Evolutionary conservation across 805 yeast genomes (phyloP).

Genomic region (Pichia insulana): DNA sequence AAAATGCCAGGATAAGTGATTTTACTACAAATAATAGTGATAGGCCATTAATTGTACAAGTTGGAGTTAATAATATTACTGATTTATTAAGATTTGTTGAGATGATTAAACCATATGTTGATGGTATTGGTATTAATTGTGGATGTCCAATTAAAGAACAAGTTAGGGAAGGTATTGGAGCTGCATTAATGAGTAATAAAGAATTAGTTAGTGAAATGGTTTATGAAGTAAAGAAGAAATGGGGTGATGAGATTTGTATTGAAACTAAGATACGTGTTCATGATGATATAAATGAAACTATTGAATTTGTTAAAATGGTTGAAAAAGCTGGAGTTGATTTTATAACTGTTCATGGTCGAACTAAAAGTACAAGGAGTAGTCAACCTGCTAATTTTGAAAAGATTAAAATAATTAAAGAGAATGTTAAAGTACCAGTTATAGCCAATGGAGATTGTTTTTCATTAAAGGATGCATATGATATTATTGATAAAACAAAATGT

Average conservation of each 20-base stretch:
- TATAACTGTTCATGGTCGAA: conserved; percentile 90
- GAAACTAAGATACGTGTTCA: conserved; percentile 93
- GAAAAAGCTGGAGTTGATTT: conserved; percentile 88
- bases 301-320: conserved; percentile 59
- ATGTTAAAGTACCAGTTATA: conserved; percentile 70
- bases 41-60: conserved; percentile 73
- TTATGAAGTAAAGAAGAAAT: conserved; percentile 64
- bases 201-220: conserved; percentile 81
- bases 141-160: conserved; percentile 97
- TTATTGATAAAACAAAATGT: conserved; percentile 59
- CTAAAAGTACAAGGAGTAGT: conserved; percentile 76
- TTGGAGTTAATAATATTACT: conserved; percentile 77
- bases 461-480: conserved; percentile 52
- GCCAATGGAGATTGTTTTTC: conserved; percentile 95
- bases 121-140: conserved; percentile 91
- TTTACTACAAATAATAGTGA: conserved; percentile 73
- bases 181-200: conserved; percentile 82
- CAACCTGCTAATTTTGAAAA: conserved; percentile 80
- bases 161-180: conserved; percentile 92
- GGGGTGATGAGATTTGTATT: conserved; percentile 62
- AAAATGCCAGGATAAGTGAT: conserved; percentile 72
- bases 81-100: conserved; percentile 79
- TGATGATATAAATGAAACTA: conserved; percentile 61
- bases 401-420: conserved; percentile 52
- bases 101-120: conserved; percentile 84